Percentiles rank a stretch among this genome's conserved stretches.
phyloP scores from a whole-genome alignment of 441 rosid species.

The Bocquillonia castaneifolia region DNA sequence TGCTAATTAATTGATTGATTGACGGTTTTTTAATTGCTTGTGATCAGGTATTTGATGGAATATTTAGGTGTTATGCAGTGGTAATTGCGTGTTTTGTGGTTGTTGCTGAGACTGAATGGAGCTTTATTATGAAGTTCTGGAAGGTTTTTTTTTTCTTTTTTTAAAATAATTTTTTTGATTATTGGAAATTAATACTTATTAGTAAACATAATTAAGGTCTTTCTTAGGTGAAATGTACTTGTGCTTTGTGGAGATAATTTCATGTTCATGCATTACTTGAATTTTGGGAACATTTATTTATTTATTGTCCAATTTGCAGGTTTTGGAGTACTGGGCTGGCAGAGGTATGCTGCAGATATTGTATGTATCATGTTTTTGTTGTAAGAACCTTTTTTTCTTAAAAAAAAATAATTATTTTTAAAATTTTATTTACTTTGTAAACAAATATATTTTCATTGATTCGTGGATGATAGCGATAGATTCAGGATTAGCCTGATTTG shows the following conservation, averaged over 20 bases:
- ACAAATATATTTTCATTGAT: background rate
- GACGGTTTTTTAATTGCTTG: background rate
- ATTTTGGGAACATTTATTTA: too few species aligned
- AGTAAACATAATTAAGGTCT: background rate
- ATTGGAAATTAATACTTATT: too few species aligned
- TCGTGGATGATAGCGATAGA: background rate
- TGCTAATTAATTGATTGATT: background rate
- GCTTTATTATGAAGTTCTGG: constrained; percentile 58
- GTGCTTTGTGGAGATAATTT: too few species aligned
- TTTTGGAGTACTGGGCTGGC: constrained; percentile 87
- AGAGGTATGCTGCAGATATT: constrained; percentile 99
- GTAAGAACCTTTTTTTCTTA: too few species aligned
- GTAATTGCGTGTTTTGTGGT: constrained; percentile 59
- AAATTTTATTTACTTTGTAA: background rate
- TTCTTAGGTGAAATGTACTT: background rate
- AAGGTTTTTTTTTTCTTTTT: constrained; percentile 40
- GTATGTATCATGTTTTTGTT: constrained; percentile 50
- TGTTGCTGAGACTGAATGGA: constrained; percentile 90
- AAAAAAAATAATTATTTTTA: too few species aligned
- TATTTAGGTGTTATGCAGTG: constrained; percentile 87
- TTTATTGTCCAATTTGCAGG: constrained; percentile 37
- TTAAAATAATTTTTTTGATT: background rate
- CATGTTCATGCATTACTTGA: background rate
- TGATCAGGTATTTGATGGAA: constrained; percentile 81
- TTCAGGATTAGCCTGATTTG: background rate